phyloP scores from a whole-genome alignment of 345 rosid species.

The Lepidium didymum region DNA sequence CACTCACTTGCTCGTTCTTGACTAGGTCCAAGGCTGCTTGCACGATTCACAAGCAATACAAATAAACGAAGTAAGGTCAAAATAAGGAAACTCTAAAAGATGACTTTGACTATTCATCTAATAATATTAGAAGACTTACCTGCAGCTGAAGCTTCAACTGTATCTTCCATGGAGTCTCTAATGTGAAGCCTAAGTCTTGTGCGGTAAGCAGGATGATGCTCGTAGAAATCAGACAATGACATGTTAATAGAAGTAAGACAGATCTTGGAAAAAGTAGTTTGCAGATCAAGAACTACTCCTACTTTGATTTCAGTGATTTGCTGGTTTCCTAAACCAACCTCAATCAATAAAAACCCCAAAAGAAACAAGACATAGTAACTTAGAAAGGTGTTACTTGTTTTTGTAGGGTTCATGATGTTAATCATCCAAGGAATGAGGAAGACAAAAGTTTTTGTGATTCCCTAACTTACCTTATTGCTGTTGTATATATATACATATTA shows the following conservation, averaged over 20 bases:
- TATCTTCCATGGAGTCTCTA: slow-evolving; percentile 27
- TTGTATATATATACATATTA: background rate
- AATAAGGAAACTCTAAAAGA: no score
- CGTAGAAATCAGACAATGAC: slow-evolving; percentile 29
- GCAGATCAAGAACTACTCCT: slow-evolving; percentile 35
- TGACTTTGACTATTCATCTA: background rate
- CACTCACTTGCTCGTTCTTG: slow-evolving; percentile 43
- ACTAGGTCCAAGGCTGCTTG: slow-evolving; percentile 40
- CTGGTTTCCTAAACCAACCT: slow-evolving; percentile 3
- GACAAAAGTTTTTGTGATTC: background rate
- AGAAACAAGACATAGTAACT: background rate
- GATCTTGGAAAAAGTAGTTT: slow-evolving; percentile 4
- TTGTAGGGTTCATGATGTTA: background rate
- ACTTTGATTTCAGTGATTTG: slow-evolving; percentile 17
- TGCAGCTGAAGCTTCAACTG: slow-evolving; percentile 30
- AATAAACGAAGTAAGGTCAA: background rate
- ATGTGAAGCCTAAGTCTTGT: slow-evolving; percentile 20
- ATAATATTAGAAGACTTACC: background rate
- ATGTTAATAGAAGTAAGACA: slow-evolving; percentile 17
- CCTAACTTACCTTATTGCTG: background rate
- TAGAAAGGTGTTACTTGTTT: background rate
- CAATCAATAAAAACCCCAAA: background rate
- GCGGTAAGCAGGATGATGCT: slow-evolving; percentile 10
- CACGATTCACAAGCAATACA: slow-evolving; percentile 6
- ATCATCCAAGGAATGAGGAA: background rate